Conservation (phyloP, 2,329 filamentous ascomycete genomes). For the Torrubiella hemipterigena region DNA sequence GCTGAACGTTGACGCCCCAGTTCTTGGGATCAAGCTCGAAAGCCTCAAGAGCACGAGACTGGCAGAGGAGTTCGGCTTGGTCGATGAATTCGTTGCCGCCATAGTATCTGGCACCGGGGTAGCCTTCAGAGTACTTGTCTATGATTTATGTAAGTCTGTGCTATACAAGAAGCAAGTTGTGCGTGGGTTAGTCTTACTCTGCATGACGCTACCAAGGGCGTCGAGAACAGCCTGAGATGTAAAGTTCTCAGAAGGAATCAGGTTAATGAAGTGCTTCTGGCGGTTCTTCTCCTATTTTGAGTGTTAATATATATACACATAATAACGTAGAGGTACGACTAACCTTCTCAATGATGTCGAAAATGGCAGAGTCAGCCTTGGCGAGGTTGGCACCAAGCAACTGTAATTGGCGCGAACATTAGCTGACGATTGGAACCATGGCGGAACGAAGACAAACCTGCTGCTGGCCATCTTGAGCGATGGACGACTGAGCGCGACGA, state of each 20-base stretch:
- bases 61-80: conserved; percentile 76
- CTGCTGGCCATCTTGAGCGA: conserved; percentile 44
- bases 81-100: conserved; percentile 96
- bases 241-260: conserved; percentile 93
- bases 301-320: background rate
- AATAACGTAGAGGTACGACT: conserved; percentile 9
- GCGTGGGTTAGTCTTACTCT: conserved; percentile 46
- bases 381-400: conserved; percentile 68
- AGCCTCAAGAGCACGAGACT: conserved; percentile 77
- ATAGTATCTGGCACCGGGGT: conserved; percentile 92
- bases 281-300: conserved; percentile 70
- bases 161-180: conserved; percentile 4
- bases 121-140: conserved; percentile 98
- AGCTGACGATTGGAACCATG: too few relatives aligned
- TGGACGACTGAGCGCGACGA: conserved; percentile 31
- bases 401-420: conserved; percentile 29
- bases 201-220: conserved; percentile 87
- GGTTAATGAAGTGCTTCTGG: conserved; percentile 97
- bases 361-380: conserved; percentile 77
- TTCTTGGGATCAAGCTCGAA: conserved; percentile 74
- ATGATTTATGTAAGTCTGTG: conserved; percentile 17
- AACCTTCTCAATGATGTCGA: conserved; percentile 84
- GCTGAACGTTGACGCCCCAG: conserved; percentile 96
- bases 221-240: conserved; percentile 88
- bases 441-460: too few relatives aligned